A percentile compares a stretch with the other conserved stretches of the same genome.
Conservation (phyloP, 1,284 basidiomycete species). For the Fomitopsis palustris region DNA sequence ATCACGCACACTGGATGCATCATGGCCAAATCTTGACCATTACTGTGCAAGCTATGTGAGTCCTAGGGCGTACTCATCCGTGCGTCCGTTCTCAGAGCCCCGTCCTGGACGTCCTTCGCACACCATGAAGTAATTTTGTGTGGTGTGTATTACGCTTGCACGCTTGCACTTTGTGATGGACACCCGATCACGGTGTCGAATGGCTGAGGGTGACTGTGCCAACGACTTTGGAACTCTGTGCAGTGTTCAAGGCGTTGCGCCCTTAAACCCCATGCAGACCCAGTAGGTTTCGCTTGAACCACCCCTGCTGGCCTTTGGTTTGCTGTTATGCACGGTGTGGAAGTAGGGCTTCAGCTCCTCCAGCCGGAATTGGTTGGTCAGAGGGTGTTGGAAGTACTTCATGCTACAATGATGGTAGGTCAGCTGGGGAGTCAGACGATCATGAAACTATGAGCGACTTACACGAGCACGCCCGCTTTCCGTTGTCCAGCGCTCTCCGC, state of each 20-base stretch:
- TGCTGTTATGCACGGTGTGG: conserved; percentile 51
- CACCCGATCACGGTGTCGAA: too few relatives aligned
- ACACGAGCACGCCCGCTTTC: conserved; percentile 66
- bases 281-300: conserved; percentile 76
- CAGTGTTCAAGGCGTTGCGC: conserved; percentile 6
- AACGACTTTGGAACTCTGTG: background rate
- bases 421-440: conserved; percentile 2
- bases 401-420: conserved; percentile 39
- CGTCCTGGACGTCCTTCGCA: too few relatives aligned
- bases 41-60: too few relatives aligned
- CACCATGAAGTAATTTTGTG: too few relatives aligned
- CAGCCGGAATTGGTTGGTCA: conserved; percentile 51
- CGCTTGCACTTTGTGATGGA: too few relatives aligned
- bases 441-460: conserved; percentile 22
- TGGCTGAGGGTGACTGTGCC: too few relatives aligned
- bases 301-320: conserved; percentile 64
- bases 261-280: conserved; percentile 63
- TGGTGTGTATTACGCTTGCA: too few relatives aligned
- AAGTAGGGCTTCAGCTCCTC: conserved; percentile 55
- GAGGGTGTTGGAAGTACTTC: conserved; percentile 72
- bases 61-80: too few relatives aligned
- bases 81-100: too few relatives aligned
- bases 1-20: background rate
- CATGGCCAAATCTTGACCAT: background rate
- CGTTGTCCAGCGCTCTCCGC: conserved; percentile 38